phyloP scores from a whole-genome alignment of 345 rosid species.

The Dipteronia sinensis region DNA sequence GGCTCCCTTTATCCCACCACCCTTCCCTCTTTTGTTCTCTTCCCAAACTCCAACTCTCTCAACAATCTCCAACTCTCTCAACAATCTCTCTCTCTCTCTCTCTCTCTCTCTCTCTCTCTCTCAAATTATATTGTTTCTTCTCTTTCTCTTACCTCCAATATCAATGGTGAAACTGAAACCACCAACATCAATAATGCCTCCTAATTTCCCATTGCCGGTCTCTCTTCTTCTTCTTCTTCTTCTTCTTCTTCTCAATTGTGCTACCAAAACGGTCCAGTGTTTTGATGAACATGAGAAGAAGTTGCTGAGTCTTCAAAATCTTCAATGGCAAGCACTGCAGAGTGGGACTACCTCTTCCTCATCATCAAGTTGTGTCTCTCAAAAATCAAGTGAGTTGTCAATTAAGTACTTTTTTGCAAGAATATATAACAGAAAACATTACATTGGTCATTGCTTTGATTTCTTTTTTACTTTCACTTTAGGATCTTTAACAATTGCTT shows the following conservation, averaged over 20 bases:
- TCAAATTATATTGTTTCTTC: constrained; percentile 12
- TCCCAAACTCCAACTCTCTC: constrained; percentile 22
- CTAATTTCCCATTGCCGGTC: constrained; percentile 1
- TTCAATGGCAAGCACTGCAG: constrained; percentile 25
- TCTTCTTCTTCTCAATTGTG: constrained; percentile 7
- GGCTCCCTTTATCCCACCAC: constrained; percentile 49
- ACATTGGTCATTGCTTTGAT: background rate
- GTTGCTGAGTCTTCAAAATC: constrained; percentile 34
- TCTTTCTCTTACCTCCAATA: constrained; percentile 3
- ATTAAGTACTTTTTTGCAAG: background rate
- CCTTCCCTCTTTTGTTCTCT: constrained; percentile 63
- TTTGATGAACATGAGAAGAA: constrained; percentile 27
- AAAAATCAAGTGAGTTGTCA: constrained; percentile 51
- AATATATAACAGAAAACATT: background rate
- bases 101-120: constrained; percentile 25
- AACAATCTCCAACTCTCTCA: too few species aligned
- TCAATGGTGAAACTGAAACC: constrained; percentile 24
- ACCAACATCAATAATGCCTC: background rate
- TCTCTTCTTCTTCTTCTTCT: constrained; percentile 19
- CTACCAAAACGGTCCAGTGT: constrained; percentile 24
- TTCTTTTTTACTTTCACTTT: constrained; percentile 21
- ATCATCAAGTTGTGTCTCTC: constrained; percentile 38
- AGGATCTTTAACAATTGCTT: constrained; percentile 13
- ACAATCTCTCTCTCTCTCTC: constrained; percentile 8
- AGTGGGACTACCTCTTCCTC: constrained; percentile 6